Base-by-base conservation (phyloP, 2,329 filamentous ascomycete genomes). In the Blumeriella jaapii region DNA sequence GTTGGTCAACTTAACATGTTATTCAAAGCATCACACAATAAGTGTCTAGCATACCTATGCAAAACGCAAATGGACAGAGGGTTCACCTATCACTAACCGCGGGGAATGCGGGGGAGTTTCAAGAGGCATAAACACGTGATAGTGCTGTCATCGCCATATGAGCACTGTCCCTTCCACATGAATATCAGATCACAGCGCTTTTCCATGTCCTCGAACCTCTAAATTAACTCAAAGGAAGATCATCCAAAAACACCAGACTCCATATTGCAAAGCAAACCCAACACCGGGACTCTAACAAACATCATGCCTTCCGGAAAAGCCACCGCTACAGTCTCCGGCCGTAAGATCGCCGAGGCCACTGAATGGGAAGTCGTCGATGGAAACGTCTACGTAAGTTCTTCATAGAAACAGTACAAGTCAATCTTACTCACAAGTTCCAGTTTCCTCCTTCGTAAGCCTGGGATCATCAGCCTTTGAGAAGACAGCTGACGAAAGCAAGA, bases 311-410 rank as follows among this genome's bases (percentile, higher is more conserved):
- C 32, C 32, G 38, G 38, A 37, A 40, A 37, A 34, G 38, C 38
- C 12, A 36, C 27, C 17, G 38, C 38, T 11, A 40, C 34, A 2
- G 34, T 38, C 12, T 30, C 33, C 11, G 64, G 63, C 40, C 54
- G 57, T 26, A 52, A 57, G 27, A 59, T 68, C 46, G 64, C 64
- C 29, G 57, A 61, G 38, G 61, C 63, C 4, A 59, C 64, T 40
- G 54, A 55, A 6, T 67, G 61, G 47, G 61, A 65, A 41, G 50
- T 61, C 13, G 63, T 68, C 5, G 64, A 67, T 40, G 63, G 63
- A 18, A 67, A 67, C 45, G 55, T 67, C 43, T 67, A 67, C 47
- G 62, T 63, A 46, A 24, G 47, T 30, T 24, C 39, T n/a, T 49
- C 42, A 51, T 29, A 17, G 39, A 6, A 5, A 8, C 9, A 20